phyloP scores from a whole-genome alignment of 1,284 basidiomycete species.

The Apiotrichum sp. region DNA sequence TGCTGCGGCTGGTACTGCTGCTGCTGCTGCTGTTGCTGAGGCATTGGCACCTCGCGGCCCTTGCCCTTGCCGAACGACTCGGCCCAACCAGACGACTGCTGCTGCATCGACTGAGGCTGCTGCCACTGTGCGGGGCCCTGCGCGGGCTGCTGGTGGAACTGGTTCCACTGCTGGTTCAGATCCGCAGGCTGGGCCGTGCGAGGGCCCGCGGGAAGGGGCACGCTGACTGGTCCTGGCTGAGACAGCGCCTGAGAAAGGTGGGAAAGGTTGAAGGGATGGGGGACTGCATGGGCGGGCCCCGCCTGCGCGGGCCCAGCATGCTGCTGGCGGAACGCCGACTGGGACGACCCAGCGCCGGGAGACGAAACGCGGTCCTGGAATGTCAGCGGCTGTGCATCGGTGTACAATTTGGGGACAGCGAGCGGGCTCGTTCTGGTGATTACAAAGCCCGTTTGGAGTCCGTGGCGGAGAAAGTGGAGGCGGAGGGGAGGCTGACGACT shows the following conservation, averaged over 20 bases:
- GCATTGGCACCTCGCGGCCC: slow-evolving; percentile 13
- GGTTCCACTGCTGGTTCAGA: slow-evolving; percentile 13
- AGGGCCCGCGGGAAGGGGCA: slow-evolving; percentile 2
- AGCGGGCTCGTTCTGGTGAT: not conserved
- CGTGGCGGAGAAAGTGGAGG: not conserved
- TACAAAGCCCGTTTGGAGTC: not conserved
- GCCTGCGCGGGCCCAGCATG: slow-evolving; percentile 2
- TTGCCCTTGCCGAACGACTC: slow-evolving; percentile 24
- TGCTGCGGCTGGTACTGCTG: slow-evolving; percentile 3
- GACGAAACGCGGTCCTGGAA: slow-evolving; percentile 12
- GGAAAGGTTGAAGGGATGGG: slow-evolving; percentile 44
- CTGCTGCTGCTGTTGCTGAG: slow-evolving; percentile 4
- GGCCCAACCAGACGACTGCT: slow-evolving; percentile 4
- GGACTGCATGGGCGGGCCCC: slow-evolving; percentile 11
- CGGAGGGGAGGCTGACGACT: not conserved
- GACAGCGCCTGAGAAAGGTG: slow-evolving; percentile 36
- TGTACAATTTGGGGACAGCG: not conserved
- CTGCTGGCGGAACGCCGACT: slow-evolving; percentile 14
- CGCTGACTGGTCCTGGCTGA: slow-evolving; percentile 12
- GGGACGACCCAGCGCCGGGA: slow-evolving; percentile 11
- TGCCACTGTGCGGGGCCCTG: slow-evolving; percentile 17
- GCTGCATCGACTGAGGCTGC: not conserved
- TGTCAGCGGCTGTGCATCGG: slow-evolving; percentile 6
- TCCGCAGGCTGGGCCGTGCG: slow-evolving; percentile 5
- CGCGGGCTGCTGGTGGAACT: slow-evolving; percentile 7